Percentiles rank a stretch among this genome's conserved stretches.
Conservation (phyloP, 208 protist genomes). For the Trichomonas gallinae region DNA sequence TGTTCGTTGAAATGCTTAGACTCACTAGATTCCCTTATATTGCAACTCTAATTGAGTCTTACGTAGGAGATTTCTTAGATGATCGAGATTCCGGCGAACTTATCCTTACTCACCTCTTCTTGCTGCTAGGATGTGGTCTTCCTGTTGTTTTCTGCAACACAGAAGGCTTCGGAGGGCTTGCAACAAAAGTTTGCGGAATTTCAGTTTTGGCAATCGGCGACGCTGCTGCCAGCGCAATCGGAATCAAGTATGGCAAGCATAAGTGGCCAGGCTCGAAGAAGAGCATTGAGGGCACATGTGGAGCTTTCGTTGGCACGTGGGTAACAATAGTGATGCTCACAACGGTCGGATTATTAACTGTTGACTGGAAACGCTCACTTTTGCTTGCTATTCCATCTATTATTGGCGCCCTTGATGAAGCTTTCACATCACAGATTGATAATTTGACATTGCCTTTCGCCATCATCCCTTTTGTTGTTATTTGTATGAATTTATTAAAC, state of each 20-base stretch:
- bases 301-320: not conserved
- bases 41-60: not conserved
- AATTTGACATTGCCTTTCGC: not conserved
- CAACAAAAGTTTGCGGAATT: not conserved
- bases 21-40: not conserved
- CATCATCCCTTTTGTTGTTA: not conserved
- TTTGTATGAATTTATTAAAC: not conserved
- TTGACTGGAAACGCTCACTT: not conserved
- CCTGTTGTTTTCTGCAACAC: not conserved
- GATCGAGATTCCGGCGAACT: not conserved
- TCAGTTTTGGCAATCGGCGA: not conserved
- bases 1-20: not conserved
- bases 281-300: not conserved
- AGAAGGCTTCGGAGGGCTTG: not conserved
- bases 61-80: not conserved
- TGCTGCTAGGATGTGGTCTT: not conserved
- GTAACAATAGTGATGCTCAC: not conserved
- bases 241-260: not conserved
- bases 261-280: constrained; percentile 17
- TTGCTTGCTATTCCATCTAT: not conserved
- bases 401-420: not conserved
- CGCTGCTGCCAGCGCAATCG: not conserved
- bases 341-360: not conserved
- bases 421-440: constrained; percentile 17
- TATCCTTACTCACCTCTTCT: not conserved